Evolutionary conservation across 2,329 filamentous ascomycete species (phyloP), one percentile per base, ranked within the genome.

Genomic region (Coniella vitis): DNA sequence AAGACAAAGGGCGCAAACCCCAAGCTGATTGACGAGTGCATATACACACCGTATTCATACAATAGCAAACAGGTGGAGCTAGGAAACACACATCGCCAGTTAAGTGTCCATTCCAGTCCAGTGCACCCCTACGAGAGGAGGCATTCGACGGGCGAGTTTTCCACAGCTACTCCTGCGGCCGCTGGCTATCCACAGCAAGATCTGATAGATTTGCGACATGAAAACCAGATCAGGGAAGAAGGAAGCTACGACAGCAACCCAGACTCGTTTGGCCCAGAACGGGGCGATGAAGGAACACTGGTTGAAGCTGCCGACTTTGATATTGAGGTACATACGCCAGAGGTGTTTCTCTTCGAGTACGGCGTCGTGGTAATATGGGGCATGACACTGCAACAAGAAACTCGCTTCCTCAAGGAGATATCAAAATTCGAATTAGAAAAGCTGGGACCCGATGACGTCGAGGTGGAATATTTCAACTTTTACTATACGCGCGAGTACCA

Each of bases 401-500:
- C 87, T 56, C 81, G 87, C 35, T 95, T 98, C 62, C 72, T 98
- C 14, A 93, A 93, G 58, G 91, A 98, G 60, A 86, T 98, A 54
- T 81, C 88, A 49, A 95, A 93, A 62, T 98, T 97, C 58, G 93
- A 96, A 66, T 79, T 83, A 36, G 91, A 95, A 63, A 95, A 95
- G 65, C 76, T 97, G 42, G 83, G 83, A 21, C 80, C 85, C 10
- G 90, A 95, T 61, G 89, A 95, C 58, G 84, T 95, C 25, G 91
- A 98, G 69, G 88, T 90, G 40, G 93, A 98, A 67, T 89, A 91
- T 61, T 98, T 98, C 76, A 98, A 98, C 66, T 98, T 97, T 67
- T 98, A 98, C 73, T 97, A 98, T 71, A 97, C 93, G 3, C 81
- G 87, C 60, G 91, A 97, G 64, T 98, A 98, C 65, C 94, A 98